These are phyloP conservation scores for Colletotrichum spinosum DNA, from an alignment of 2,329 filamentous ascomycete genomes.

Conservation along the genomic window DNA sequence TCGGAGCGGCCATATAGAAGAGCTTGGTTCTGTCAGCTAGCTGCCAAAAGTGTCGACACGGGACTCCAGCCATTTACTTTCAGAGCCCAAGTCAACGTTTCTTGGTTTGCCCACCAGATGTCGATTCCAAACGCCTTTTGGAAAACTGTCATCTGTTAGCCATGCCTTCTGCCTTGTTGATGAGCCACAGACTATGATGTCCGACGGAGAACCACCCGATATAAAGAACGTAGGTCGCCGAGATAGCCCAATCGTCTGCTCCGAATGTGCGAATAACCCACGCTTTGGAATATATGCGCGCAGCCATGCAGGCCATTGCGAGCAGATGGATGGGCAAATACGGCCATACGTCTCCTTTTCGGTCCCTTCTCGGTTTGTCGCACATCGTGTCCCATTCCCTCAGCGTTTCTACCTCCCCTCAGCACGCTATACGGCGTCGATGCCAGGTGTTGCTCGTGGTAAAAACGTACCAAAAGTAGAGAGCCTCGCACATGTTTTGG, in stretches of 20 bases:
- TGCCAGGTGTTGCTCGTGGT: not conserved
- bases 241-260: constrained; percentile 23
- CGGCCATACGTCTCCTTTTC: constrained; percentile 16
- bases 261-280: constrained; percentile 19
- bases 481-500: constrained; percentile 17
- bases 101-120: constrained; percentile 20
- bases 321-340: constrained; percentile 25
- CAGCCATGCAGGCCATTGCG: constrained; percentile 11
- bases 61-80: not conserved
- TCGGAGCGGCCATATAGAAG: constrained; percentile 14
- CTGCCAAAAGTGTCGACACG: not conserved
- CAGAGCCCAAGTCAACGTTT: constrained; percentile 19
- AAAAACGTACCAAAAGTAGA: constrained; percentile 14
- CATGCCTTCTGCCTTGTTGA: not conserved
- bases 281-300: constrained; percentile 11
- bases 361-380: constrained; percentile 8
- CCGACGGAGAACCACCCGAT: constrained; percentile 15
- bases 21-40: not conserved
- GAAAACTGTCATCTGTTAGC: constrained; percentile 7
- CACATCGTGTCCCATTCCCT: constrained; percentile 30
- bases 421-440: not conserved
- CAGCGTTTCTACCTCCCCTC: not conserved
- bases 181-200: constrained; percentile 7
- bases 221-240: constrained; percentile 13
- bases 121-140: constrained; percentile 19